phyloP scores from a whole-genome alignment of 2,329 filamentous ascomycete species.

The Talaromyces funiculosus region DNA sequence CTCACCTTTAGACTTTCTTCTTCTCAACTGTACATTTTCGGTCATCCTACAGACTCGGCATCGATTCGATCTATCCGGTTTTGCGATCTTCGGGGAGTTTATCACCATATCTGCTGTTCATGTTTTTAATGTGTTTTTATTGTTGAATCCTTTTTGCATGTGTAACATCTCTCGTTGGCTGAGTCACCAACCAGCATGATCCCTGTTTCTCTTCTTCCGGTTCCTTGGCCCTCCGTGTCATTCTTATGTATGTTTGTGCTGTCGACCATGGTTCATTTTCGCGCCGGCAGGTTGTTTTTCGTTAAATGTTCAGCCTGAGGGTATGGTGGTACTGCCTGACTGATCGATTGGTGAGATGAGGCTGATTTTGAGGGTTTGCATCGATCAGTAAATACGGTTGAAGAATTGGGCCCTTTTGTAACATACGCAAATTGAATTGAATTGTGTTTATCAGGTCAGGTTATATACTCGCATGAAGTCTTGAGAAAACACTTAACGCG shows the following conservation, averaged over 20 bases:
- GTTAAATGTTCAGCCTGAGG: neutral
- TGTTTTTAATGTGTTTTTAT: constrained; percentile 6
- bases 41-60: neutral
- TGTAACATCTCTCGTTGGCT: constrained; percentile 2
- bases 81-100: neutral
- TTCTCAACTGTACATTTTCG: neutral
- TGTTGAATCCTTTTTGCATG: constrained; percentile 7
- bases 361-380: neutral
- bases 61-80: neutral
- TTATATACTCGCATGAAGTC: too few relatives aligned
- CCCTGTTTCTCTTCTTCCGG: neutral
- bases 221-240: neutral
- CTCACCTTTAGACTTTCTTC: constrained; percentile 1
- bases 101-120: constrained; percentile 6
- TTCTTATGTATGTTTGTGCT: neutral
- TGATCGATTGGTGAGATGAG: neutral
- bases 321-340: neutral
- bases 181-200: constrained; percentile 6
- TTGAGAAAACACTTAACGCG: neutral
- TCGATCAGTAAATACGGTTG: neutral
- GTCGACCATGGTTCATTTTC: neutral
- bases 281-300: neutral
- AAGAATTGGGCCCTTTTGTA: constrained; percentile 1
- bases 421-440: constrained; percentile 5
- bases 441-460: neutral